Conservation (phyloP, 768 basidiomycete species). For the Butyriboletus loyo region DNA sequence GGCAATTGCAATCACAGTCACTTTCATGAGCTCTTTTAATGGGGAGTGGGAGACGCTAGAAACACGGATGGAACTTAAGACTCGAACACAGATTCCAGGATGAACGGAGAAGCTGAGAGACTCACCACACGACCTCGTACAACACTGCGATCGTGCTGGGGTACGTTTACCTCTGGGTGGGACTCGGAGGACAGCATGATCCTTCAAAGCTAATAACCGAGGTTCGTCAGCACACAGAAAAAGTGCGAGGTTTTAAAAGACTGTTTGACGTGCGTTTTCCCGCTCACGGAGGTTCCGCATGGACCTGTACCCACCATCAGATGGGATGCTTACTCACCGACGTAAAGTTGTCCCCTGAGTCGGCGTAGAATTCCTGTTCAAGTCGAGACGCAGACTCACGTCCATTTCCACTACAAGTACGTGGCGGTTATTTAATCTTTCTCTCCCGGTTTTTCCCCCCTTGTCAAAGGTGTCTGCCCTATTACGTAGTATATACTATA, state of each 20-base stretch:
- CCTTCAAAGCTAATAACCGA: not conserved
- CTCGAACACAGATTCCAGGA: not conserved
- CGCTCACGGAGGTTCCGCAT: slow-evolving; percentile 6
- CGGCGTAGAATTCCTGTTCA: not conserved
- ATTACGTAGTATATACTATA: no score
- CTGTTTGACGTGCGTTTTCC: not conserved
- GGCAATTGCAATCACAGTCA: not conserved
- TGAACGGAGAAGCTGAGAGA: not conserved
- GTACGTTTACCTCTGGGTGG: not conserved
- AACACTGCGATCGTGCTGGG: not conserved
- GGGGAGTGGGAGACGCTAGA: not conserved
- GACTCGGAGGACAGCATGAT: slow-evolving; percentile 1
- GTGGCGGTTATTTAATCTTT: not conserved
- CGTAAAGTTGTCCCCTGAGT: not conserved
- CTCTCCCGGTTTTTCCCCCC: no score
- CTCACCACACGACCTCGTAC: slow-evolving; percentile 13
- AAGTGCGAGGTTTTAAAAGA: slow-evolving; percentile 2
- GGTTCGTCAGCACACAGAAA: not conserved
- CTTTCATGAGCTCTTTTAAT: not conserved
- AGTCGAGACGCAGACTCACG: no score
- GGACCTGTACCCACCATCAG: not conserved
- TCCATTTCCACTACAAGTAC: not conserved
- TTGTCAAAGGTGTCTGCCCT: no score
- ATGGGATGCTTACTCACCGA: slow-evolving; percentile 9
- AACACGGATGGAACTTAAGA: not conserved